Base-by-base conservation (phyloP, 1,139 yeast species). In the Hansenula lynferdii region DNA sequence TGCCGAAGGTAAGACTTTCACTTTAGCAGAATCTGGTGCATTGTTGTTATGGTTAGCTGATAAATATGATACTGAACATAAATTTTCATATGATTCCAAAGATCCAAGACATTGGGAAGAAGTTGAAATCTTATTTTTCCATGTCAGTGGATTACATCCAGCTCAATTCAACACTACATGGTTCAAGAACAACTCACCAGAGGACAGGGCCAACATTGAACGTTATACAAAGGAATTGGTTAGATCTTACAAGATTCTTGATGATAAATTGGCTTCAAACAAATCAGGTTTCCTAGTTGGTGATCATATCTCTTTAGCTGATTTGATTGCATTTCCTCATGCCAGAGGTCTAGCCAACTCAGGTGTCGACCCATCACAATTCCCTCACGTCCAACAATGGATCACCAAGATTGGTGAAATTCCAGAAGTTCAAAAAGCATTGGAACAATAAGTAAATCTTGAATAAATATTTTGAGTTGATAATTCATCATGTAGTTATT, bases 81-180 rank as follows among this genome's bases (percentile, higher is more conserved):
- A 68, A 54, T 72, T 51, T 50, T 66, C 72, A 20, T 74, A 63
- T 42, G 59, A 60, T 7, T 47, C 45, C 15, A 72, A 70, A 6
- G 57, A 74, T 8, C 54, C 54, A 19, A 58, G 62, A 31, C 71
- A 72, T 49, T 74, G 67, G 52, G 63, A 63, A 45, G 65, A 67
- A 49, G 52, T 70, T 46, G 78, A 73, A 42, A 58, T 70, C 56
- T 43, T 67, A 8, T 61, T 65, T 42, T 74, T 71, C 63, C 83
- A 75, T 55, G 73, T 73, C 60, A 72, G 79, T 1, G 80, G 78
- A 10, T 57, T 74, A 31, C 79, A 80, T 34, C 82, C 82, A 35
- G 73, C 73, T 67, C 76, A 70, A 47, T 80, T 80, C 12, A 78
- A 75, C 47, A 68, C 37, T 61, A 63, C 48, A n/a, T 74, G 65